Evolutionary conservation across 2,329 filamentous ascomycete genomes (phyloP).

Genomic region (Aquanectria penicillioides): DNA sequence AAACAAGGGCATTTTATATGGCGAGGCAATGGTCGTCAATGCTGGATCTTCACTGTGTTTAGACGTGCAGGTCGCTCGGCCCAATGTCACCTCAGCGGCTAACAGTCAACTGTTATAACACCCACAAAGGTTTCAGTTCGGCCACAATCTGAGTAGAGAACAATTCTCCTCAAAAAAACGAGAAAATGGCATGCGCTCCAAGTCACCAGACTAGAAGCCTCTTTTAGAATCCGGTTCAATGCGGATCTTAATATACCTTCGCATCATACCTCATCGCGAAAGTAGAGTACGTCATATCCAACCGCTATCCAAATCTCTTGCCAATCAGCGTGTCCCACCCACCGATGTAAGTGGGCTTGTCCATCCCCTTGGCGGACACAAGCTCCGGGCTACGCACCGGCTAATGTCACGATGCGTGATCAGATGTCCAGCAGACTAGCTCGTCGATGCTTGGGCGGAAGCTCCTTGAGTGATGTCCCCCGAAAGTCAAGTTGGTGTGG

Average conservation of each 20-base stretch:
- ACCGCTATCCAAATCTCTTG: slow-evolving; percentile 18
- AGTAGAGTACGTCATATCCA: slow-evolving; percentile 41
- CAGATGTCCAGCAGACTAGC: slow-evolving; percentile 14
- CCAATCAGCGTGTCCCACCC: slow-evolving; percentile 29
- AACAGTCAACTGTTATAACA: too few species aligned
- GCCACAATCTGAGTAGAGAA: too few species aligned
- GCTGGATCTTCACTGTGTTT: too few species aligned
- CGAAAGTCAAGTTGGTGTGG: not conserved
- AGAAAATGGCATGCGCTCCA: too few species aligned
- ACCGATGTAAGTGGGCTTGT: slow-evolving; percentile 18
- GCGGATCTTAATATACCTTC: slow-evolving; percentile 17
- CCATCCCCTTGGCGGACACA: slow-evolving; percentile 27
- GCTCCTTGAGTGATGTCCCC: not conserved
- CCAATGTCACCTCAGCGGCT: too few species aligned
- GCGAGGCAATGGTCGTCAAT: too few species aligned
- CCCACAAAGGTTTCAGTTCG: too few species aligned
- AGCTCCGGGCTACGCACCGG: slow-evolving; percentile 27
- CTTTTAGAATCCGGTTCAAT: not conserved
- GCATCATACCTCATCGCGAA: slow-evolving; percentile 17
- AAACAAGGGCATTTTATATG: slow-evolving; percentile 52
- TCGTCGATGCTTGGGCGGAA: not conserved
- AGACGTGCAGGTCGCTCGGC: too few species aligned
- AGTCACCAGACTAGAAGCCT: not conserved
- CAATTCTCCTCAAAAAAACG: not conserved
- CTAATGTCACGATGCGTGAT: slow-evolving; percentile 18